phyloP scores from a whole-genome alignment of 148 eudicot genomes.

The Cornus suecica region DNA sequence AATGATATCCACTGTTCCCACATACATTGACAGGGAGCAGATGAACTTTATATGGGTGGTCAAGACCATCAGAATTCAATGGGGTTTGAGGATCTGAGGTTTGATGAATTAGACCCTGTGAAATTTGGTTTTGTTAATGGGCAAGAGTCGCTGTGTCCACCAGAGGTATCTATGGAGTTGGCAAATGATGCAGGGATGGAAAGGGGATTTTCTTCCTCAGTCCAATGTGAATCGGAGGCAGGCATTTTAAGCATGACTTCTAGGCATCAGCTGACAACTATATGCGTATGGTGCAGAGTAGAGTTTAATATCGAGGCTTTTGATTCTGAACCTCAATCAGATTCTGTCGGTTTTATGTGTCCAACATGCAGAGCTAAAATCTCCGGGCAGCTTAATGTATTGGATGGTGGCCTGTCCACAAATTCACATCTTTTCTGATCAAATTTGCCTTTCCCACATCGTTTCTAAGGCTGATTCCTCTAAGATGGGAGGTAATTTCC shows the following conservation, averaged over 20 bases:
- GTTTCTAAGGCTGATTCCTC: background rate
- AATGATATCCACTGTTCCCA: background rate
- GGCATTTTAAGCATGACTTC: slow-evolving; percentile 18
- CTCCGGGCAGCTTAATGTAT: slow-evolving; percentile 53
- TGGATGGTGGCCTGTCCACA: slow-evolving; percentile 36
- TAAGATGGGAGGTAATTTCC: slow-evolving; percentile 3
- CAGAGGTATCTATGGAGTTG: slow-evolving; percentile 38
- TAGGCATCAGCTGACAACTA: slow-evolving; percentile 29
- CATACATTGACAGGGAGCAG: slow-evolving; percentile 31
- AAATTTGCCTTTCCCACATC: background rate
- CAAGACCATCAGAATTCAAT: slow-evolving; percentile 39
- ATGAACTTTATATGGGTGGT: slow-evolving; percentile 28
- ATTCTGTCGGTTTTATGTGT: slow-evolving; percentile 76
- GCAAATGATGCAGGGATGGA: slow-evolving; percentile 30
- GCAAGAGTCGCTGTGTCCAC: slow-evolving; percentile 40
- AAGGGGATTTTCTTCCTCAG: slow-evolving; percentile 29
- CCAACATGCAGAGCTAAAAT: slow-evolving; percentile 61
- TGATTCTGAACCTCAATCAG: slow-evolving; percentile 53
- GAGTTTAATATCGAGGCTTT: slow-evolving; percentile 48
- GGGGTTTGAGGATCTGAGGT: slow-evolving; percentile 44
- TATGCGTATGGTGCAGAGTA: slow-evolving; percentile 66
- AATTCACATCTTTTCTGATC: slow-evolving; percentile 25
- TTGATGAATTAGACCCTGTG: slow-evolving; percentile 51
- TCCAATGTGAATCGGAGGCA: slow-evolving; percentile 27
- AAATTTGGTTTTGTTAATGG: slow-evolving; percentile 32